These are phyloP conservation scores for Bipolaris bicolor DNA, from an alignment of 2,329 filamentous ascomycete species.

Conservation along the genomic window DNA sequence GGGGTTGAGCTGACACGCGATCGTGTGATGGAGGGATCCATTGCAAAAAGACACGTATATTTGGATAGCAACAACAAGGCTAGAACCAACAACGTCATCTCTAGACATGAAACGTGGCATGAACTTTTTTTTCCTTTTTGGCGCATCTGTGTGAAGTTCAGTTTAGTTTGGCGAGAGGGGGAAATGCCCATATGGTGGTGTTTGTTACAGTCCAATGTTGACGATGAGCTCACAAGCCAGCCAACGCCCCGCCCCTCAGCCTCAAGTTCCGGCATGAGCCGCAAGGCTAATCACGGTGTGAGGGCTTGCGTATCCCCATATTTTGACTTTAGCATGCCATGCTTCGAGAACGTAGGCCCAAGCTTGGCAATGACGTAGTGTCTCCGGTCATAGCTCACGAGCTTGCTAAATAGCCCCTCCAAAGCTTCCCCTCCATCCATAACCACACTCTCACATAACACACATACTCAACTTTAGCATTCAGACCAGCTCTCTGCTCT, in stretches of 20 bases:
- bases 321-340: background rate
- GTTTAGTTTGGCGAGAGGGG: background rate
- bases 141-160: background rate
- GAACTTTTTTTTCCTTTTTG: background rate
- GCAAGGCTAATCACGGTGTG: constrained; percentile 7
- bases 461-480: constrained; percentile 1
- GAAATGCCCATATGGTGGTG: background rate
- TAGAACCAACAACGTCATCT: constrained; percentile 19
- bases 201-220: background rate
- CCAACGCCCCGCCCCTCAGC: background rate
- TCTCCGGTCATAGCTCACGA: constrained; percentile 27
- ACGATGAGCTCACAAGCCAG: background rate
- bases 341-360: constrained; percentile 8
- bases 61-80: constrained; percentile 29
- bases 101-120: constrained; percentile 2
- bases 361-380: constrained; percentile 45
- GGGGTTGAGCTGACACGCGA: constrained; percentile 23
- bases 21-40: constrained; percentile 15
- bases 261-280: constrained; percentile 26
- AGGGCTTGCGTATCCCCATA: constrained; percentile 4
- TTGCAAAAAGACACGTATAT: constrained; percentile 25
- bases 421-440: constrained; percentile 36
- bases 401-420: constrained; percentile 43
- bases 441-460: constrained; percentile 1
- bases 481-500: background rate